Evolutionary conservation across 2,329 filamentous ascomycete species (phyloP).

Genomic region (Paecilomyces fulvus): DNA sequence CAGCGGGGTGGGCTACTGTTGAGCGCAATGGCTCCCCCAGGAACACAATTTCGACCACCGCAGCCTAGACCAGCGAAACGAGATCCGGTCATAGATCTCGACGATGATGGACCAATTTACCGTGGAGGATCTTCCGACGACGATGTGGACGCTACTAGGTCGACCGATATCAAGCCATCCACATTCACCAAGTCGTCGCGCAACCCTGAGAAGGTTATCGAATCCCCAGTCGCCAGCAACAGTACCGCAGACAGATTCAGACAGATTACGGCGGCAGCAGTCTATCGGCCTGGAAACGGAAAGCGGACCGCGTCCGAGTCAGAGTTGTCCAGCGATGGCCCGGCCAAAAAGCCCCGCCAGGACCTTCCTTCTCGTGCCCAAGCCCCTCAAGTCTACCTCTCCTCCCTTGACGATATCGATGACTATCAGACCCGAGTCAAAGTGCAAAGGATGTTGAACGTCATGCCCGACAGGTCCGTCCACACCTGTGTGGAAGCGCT

Average conservation of each 20-base stretch:
- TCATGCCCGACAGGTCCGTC: slow-evolving; percentile 42
- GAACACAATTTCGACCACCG: slow-evolving; percentile 59
- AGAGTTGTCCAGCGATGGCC: slow-evolving; percentile 30
- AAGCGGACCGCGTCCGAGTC: slow-evolving; percentile 39
- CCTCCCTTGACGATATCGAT: slow-evolving; percentile 41
- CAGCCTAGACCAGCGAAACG: slow-evolving; percentile 33
- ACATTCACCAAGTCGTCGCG: slow-evolving; percentile 43
- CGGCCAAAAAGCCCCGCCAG: slow-evolving; percentile 34
- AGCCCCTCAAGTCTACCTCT: slow-evolving; percentile 32
- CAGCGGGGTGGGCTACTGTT: slow-evolving; percentile 41
- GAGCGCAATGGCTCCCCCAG: slow-evolving; percentile 63
- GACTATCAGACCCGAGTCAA: slow-evolving; percentile 44
- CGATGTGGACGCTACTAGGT: slow-evolving; percentile 35
- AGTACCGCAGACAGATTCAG: slow-evolving; percentile 29
- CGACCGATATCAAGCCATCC: slow-evolving; percentile 53
- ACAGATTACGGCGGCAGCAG: slow-evolving; percentile 34
- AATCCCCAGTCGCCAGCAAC: slow-evolving; percentile 29
- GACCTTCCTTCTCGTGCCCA: slow-evolving; percentile 38
- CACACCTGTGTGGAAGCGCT: slow-evolving; percentile 44
- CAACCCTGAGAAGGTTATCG: slow-evolving; percentile 32
- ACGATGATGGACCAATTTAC: slow-evolving; percentile 49
- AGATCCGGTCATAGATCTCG: slow-evolving; percentile 38
- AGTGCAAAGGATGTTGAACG: slow-evolving; percentile 43
- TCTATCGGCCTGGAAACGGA: slow-evolving; percentile 31
- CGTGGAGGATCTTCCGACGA: slow-evolving; percentile 59